Evolutionary conservation across 495 filamentous ascomycete species (phyloP), one percentile per base, ranked within the genome.

Genomic region (Xylaria nigripes): DNA sequence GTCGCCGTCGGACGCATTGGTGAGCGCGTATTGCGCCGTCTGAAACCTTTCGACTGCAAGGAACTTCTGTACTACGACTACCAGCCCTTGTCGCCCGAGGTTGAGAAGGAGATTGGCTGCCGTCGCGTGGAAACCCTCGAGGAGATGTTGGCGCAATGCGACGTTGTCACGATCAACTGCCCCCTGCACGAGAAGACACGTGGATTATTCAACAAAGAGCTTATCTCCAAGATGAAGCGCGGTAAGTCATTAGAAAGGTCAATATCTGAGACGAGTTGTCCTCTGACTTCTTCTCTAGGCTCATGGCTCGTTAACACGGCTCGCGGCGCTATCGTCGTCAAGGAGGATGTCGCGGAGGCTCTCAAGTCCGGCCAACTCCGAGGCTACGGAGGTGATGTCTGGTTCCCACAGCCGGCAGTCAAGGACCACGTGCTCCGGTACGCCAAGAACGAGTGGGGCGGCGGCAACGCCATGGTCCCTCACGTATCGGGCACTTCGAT

Each of bases 51-150:
- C 66, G 93, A 96, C 76, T 98, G 93, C 88, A 98, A 96, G 84
- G 93, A 98, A 81, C 81, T 98, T 36, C 81, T 98, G 53, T 98
- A 98, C 86, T 98, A 87, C 70, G 93, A 98, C 77, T 98, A 98
- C 84, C 93, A 98, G 72, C 91, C 92, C 30, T 80, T 98, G 56
- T 77, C 70, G 48, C 68, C 89, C 51, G 90, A 95, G 76, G 76
- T 84, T 61, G 93, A 98, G 82, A 85, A 86, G 72, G 93, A 96
- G 79, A 96, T 98, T 72, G 93, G 93, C 70, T 91, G 86, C 80
- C 81, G 93, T 63, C 83, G 93, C 52, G 90, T 96, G 34, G 81
- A 87, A 12, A 76, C 66, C 64, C 83, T 98, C 61, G 92, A 96
- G 80, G 93, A 98, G 74, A 86, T 98, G 84, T 75, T 98, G 52